These are phyloP conservation scores for Amanita pseudoporphyria DNA, from an alignment of 768 basidiomycete species.

Conservation along the genomic window DNA sequence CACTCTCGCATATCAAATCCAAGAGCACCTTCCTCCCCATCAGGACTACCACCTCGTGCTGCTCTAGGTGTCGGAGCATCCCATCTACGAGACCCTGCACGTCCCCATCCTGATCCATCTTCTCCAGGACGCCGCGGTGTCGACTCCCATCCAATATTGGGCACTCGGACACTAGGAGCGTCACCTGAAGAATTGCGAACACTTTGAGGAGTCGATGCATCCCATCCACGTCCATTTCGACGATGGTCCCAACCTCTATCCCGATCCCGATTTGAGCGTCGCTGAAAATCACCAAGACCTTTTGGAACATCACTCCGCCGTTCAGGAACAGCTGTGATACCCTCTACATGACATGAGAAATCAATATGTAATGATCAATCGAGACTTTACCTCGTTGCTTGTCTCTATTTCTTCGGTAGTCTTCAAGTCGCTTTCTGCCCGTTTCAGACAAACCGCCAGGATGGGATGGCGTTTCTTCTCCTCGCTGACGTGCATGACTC, in stretches of 20 bases:
- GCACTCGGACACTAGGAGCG: conserved; percentile 79
- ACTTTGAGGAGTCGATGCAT: conserved; percentile 47
- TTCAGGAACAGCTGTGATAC: conserved; percentile 54
- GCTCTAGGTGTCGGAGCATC: conserved; percentile 78
- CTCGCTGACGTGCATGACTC: conserved; percentile 59
- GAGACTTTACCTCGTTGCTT: conserved; percentile 48
- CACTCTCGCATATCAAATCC: conserved; percentile 79
- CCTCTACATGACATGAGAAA: conserved; percentile 37
- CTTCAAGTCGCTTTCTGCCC: conserved; percentile 65
- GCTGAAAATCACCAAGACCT: conserved; percentile 89
- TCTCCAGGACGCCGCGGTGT: conserved; percentile 61
- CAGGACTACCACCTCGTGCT: conserved; percentile 57
- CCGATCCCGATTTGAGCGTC: conserved; percentile 76
- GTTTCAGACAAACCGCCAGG: conserved; percentile 79
- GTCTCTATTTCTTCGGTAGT: conserved; percentile 61
- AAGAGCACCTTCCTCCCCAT: conserved; percentile 52
- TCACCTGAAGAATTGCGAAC: conserved; percentile 42
- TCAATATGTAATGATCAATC: background rate
- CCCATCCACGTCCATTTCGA: conserved; percentile 35
- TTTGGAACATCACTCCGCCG: conserved; percentile 48
- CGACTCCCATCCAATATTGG: conserved; percentile 91
- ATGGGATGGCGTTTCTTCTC: conserved; percentile 90
- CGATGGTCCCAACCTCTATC: conserved; percentile 39
- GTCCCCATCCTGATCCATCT: conserved; percentile 58
- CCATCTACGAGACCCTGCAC: conserved; percentile 50